Conservation (phyloP, 179 eudicot genomes). For the Actinidia chinensis region DNA sequence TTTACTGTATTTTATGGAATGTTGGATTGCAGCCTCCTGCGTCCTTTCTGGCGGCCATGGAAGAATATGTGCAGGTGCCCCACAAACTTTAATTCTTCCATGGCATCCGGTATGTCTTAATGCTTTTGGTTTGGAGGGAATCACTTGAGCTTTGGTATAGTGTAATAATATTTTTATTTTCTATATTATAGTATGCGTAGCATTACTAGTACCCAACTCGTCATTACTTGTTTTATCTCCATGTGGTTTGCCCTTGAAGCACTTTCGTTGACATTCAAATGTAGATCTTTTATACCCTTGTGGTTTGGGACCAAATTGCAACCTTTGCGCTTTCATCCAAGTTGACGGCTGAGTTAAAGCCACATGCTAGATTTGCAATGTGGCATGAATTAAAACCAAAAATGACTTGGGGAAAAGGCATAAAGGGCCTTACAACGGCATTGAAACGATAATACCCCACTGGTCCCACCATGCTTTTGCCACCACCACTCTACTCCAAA, state of each 20-base stretch:
- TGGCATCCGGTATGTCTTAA: constrained; percentile 17
- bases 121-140: background rate
- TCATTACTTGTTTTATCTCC: background rate
- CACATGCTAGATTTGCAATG: too few species aligned
- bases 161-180: background rate
- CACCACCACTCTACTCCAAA: too few species aligned
- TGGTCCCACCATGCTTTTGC: too few species aligned
- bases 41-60: constrained; percentile 34
- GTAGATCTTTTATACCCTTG: too few species aligned
- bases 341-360: too few species aligned
- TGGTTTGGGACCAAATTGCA: too few species aligned
- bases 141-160: background rate
- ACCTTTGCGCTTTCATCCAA: too few species aligned
- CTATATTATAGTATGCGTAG: background rate
- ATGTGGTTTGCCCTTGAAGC: background rate
- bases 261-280: too few species aligned
- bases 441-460: too few species aligned
- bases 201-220: background rate
- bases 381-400: too few species aligned
- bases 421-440: too few species aligned
- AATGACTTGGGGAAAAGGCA: too few species aligned
- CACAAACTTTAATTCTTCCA: constrained; percentile 26
- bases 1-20: background rate
- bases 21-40: constrained; percentile 28
- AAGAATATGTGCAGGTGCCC: constrained; percentile 32